Evolutionary conservation across 2,329 filamentous ascomycete genomes (phyloP), one percentile per base, ranked within the genome.

Genomic region (Penicillium sp.): DNA sequence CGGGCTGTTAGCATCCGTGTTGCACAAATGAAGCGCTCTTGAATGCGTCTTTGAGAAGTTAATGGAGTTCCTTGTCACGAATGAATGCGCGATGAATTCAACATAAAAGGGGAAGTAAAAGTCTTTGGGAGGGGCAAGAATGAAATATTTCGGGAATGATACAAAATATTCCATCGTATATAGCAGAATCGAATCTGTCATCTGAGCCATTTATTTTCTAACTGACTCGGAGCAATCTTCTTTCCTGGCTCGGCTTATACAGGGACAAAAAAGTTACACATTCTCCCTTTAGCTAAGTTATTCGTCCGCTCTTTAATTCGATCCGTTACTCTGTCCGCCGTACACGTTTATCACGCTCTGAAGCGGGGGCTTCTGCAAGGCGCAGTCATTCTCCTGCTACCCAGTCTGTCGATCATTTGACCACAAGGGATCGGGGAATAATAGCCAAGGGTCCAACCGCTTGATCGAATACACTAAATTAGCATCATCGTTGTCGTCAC

Each of bases 1-100:
- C 81, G 87, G 58, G 88, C 88, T 13, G 87, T 91, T 37, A 83
- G 83, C 67, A 81, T 91, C 48, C 78, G 87, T 51, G 72, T 90
- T 63, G 81, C 80, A 9, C 67, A 70, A 47, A 73, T 74, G 67
- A 66, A 72, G 60, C 63, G 60, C 49, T 62, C 59, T 40, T 65
- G 58, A 37, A 40, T 28, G 28, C 11, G 42, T 8, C 28, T 5
- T 24, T 23, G 13, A 11, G 21, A 24, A 40, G 11, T 23, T 40
- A 6, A 14, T 34, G 11, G 11, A 29, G 14, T 45, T 23, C 42
- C 28, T 16, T 60, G 28, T 59, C 48, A 64, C 61, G 61, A 63
- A 54, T 46, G 50, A 56, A 64, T 55, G 56, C 51, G 58, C 60
- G 48, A 63, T 63, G 61, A 63, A 57, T 47, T 45, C 21, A 52